These are phyloP conservation scores for Colletotrichum salicis DNA, from an alignment of 2,329 filamentous ascomycete species.

Conservation along the genomic window DNA sequence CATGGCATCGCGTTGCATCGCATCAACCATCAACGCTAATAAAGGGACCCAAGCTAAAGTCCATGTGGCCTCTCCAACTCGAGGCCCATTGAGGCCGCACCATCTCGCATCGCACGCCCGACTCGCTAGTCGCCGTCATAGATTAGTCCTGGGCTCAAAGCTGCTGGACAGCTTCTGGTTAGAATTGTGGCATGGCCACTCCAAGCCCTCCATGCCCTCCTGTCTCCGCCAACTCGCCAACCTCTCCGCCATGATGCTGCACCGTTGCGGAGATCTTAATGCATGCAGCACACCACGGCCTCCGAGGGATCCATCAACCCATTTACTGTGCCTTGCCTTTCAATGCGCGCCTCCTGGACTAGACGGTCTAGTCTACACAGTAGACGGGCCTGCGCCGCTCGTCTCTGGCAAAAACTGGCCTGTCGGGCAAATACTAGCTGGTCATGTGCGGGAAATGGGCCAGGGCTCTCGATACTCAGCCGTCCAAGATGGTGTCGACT, in stretches of 20 bases:
- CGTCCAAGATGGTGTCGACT: slow-evolving; percentile 16
- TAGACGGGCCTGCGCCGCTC: slow-evolving; percentile 12
- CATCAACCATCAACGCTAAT: slow-evolving; percentile 26
- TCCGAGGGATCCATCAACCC: slow-evolving; percentile 16
- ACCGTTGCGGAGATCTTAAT: slow-evolving; percentile 32
- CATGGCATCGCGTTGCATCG: slow-evolving; percentile 29
- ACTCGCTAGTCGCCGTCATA: slow-evolving; percentile 31
- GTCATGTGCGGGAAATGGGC: slow-evolving; percentile 29
- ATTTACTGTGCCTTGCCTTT: slow-evolving; percentile 12
- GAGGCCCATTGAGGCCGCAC: neutral
- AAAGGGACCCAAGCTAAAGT: slow-evolving; percentile 11
- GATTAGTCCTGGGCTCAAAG: neutral
- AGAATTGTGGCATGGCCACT: slow-evolving; percentile 8
- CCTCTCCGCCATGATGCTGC: slow-evolving; percentile 30
- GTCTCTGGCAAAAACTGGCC: slow-evolving; percentile 16
- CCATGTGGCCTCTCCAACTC: slow-evolving; percentile 31
- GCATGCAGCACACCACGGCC: slow-evolving; percentile 31
- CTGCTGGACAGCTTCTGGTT: neutral
- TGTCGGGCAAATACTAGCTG: slow-evolving; percentile 25
- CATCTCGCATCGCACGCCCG: slow-evolving; percentile 22
- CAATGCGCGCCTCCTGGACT: slow-evolving; percentile 32
- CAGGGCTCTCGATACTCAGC: slow-evolving; percentile 17
- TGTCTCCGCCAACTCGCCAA: slow-evolving; percentile 24
- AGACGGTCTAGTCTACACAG: neutral
- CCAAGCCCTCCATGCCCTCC: slow-evolving; percentile 2